These are phyloP conservation scores for Lasiosphaeria miniovina DNA, from an alignment of 495 filamentous ascomycete genomes.

Conservation along the genomic window DNA sequence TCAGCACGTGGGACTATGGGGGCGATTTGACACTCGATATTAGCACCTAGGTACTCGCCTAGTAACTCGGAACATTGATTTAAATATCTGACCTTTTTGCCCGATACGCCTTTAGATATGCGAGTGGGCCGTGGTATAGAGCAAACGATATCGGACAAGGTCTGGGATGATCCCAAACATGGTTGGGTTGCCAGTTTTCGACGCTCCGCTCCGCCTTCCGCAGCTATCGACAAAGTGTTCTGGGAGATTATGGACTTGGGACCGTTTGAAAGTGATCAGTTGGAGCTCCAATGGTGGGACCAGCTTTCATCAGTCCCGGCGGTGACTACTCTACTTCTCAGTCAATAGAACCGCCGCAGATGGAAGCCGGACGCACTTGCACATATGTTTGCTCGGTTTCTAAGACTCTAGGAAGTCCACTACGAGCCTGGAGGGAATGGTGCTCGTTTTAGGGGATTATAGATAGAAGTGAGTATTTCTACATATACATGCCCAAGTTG, in stretches of 20 bases:
- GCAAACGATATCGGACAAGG: slow-evolving; percentile 23
- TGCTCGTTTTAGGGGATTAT: slow-evolving; percentile 17
- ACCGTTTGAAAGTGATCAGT: slow-evolving; percentile 27
- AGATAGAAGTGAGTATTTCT: slow-evolving; percentile 23
- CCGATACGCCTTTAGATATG: slow-evolving; percentile 21
- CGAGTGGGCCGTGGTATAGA: neutral
- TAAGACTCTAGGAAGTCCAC: slow-evolving; percentile 32
- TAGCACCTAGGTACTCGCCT: slow-evolving; percentile 37
- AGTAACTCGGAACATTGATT: slow-evolving; percentile 39
- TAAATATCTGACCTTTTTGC: slow-evolving; percentile 32
- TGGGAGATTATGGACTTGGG: slow-evolving; percentile 19
- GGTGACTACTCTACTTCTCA: slow-evolving; percentile 32
- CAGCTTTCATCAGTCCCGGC: slow-evolving; percentile 32
- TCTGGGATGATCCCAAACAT: slow-evolving; percentile 27
- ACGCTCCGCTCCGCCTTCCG: slow-evolving; percentile 21
- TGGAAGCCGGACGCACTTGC: slow-evolving; percentile 30
- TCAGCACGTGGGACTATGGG: slow-evolving; percentile 36
- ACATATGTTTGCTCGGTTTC: slow-evolving; percentile 32
- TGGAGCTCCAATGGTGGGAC: slow-evolving; percentile 31
- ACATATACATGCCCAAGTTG: slow-evolving; percentile 5
- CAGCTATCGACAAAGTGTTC: slow-evolving; percentile 27
- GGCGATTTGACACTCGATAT: slow-evolving; percentile 39
- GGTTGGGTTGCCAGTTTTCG: slow-evolving; percentile 29
- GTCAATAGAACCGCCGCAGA: slow-evolving; percentile 34
- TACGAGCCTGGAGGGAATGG: slow-evolving; percentile 37